These are phyloP conservation scores for Chaetomiaceae sp. DNA, from an alignment of 2,329 filamentous ascomycete species.

Conservation along the genomic window DNA sequence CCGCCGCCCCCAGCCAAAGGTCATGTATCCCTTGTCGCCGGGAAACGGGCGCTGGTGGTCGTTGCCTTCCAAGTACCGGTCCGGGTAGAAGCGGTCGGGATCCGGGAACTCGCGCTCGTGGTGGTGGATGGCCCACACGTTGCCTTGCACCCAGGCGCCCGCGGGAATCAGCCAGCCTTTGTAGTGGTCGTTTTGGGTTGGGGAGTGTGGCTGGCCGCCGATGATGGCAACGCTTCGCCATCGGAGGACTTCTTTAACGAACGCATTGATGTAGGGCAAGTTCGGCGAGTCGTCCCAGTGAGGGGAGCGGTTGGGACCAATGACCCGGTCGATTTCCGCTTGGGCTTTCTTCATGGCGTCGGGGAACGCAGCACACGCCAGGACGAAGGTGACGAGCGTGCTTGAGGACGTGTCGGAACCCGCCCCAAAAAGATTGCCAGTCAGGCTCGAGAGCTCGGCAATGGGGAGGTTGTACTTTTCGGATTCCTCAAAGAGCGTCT, in stretches of 20 bases:
- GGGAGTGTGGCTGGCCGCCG: conserved; percentile 46
- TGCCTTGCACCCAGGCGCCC: conserved; percentile 45
- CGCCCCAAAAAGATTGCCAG: conserved; percentile 45
- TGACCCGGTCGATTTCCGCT: conserved; percentile 47
- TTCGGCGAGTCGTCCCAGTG: conserved; percentile 42
- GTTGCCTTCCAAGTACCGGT: conserved; percentile 37
- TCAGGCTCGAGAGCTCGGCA: conserved; percentile 42
- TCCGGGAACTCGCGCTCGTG: conserved; percentile 44
- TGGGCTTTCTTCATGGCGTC: conserved; percentile 44
- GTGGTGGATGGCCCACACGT: conserved; percentile 47
- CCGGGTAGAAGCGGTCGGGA: conserved; percentile 41
- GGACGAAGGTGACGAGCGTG: conserved; percentile 43
- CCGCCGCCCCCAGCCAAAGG: conserved; percentile 52
- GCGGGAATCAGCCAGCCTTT: conserved; percentile 47
- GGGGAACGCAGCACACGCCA: conserved; percentile 47
- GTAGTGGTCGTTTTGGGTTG: conserved; percentile 43
- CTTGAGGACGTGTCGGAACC: conserved; percentile 46
- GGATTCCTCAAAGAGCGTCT: conserved; percentile 43
- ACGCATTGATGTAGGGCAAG: conserved; percentile 49
- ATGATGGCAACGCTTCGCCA: conserved; percentile 52
- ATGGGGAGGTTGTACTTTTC: conserved; percentile 42
- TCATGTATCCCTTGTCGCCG: conserved; percentile 47
- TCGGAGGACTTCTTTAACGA: conserved; percentile 52
- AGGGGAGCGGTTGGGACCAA: conserved; percentile 44
- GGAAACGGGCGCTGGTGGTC: conserved; percentile 42